Conservation (phyloP, 495 filamentous ascomycete species). For the Penicillium cataractarum region DNA sequence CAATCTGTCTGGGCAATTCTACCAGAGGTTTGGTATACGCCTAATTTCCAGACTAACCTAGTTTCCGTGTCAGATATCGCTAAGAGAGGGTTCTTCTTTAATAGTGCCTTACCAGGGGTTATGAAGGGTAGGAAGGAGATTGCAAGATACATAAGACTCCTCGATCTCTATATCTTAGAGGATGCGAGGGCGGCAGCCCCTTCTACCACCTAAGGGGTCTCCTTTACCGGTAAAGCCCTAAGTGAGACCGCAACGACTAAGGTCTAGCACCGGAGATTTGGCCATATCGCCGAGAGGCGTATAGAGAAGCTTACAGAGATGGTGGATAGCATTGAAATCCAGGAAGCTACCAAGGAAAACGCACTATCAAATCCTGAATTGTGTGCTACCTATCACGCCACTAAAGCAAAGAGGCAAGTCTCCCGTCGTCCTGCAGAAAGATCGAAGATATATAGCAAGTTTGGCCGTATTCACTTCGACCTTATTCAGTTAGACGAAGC, state of each 20-base stretch:
- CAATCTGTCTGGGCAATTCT: not conserved
- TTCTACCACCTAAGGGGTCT: not conserved
- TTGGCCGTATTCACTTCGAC: constrained; percentile 10
- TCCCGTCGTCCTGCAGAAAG: constrained; percentile 2
- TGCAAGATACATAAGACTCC: not conserved
- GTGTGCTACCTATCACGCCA: not conserved
- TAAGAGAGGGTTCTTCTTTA: not conserved
- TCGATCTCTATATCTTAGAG: not conserved
- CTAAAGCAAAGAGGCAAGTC: not conserved
- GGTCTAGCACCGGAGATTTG: not conserved
- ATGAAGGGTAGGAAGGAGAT: not conserved
- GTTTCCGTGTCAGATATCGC: not conserved
- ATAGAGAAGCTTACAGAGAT: not conserved
- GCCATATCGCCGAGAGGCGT: not conserved
- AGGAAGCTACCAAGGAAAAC: not conserved
- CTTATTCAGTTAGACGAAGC: constrained; percentile 1
- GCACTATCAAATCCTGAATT: not conserved
- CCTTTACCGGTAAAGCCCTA: not conserved
- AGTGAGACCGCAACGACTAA: not conserved
- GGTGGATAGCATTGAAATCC: not conserved
- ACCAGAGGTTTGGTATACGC: not conserved
- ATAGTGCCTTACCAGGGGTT: not conserved
- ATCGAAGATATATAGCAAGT: not conserved
- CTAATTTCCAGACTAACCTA: not conserved
- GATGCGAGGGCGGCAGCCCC: not conserved